Evolutionary conservation across 495 filamentous ascomycete species (phyloP).

Genomic region (Talaromyces adpressus): DNA sequence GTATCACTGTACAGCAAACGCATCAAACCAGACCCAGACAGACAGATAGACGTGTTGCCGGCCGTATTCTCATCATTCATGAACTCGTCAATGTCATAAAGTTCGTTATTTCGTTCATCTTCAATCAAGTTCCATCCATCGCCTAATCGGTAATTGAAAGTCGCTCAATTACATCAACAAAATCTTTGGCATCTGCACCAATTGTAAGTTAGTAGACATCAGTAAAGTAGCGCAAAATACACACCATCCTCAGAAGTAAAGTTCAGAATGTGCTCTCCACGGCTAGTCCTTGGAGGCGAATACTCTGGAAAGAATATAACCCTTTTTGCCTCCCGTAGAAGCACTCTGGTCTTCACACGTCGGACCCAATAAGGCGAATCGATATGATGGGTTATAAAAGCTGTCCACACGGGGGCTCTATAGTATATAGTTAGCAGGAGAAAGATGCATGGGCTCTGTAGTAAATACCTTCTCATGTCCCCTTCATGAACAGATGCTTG

Average conservation of each 20-base stretch:
- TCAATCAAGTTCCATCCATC: too few relatives aligned
- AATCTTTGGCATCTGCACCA: constrained; percentile 32
- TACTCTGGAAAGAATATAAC: constrained; percentile 61
- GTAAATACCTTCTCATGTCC: constrained; percentile 29
- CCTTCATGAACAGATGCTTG: constrained; percentile 43
- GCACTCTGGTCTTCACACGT: constrained; percentile 37
- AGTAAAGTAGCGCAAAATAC: neutral
- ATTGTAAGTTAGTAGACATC: neutral
- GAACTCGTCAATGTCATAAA: neutral
- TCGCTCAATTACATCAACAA: constrained; percentile 21
- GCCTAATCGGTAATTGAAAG: constrained; percentile 10
- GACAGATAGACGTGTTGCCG: neutral
- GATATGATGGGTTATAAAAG: constrained; percentile 60
- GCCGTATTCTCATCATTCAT: constrained; percentile 8
- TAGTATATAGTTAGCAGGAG: neutral
- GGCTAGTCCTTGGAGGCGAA: constrained; percentile 21
- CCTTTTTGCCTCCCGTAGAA: constrained; percentile 55
- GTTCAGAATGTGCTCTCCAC: constrained; percentile 32
- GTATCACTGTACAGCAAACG: neutral
- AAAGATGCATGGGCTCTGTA: neutral
- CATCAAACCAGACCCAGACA: neutral
- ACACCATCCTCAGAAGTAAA: constrained; percentile 27
- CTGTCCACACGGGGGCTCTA: constrained; percentile 64
- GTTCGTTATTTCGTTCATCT: constrained; percentile 9
- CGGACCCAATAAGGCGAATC: constrained; percentile 52